These are phyloP conservation scores for Kodamaea neixiangensis DNA, from an alignment of 805 yeast species.

Conservation along the genomic window DNA sequence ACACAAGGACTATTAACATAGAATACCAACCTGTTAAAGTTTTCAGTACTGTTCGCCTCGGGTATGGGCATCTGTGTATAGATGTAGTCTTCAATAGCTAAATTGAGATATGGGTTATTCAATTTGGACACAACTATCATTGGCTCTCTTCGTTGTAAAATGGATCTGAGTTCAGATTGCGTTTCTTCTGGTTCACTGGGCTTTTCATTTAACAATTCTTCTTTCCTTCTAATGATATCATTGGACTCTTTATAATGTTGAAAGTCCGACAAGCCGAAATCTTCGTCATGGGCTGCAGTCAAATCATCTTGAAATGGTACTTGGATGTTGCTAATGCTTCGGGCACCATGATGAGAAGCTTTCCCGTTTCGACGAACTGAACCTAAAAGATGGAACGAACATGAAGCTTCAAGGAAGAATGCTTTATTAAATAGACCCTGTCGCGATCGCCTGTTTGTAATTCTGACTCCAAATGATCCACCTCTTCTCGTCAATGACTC, in stretches of 20 bases:
- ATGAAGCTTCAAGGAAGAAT: background rate
- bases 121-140: conserved; percentile 59
- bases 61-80: conserved; percentile 61
- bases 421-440: background rate
- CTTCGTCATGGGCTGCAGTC: conserved; percentile 33
- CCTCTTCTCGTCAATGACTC: background rate
- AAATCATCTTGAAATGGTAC: conserved; percentile 45
- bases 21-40: conserved; percentile 59
- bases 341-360: background rate
- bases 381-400: background rate
- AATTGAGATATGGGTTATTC: conserved; percentile 68
- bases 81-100: conserved; percentile 80
- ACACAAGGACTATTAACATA: conserved; percentile 82
- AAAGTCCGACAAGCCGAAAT: conserved; percentile 39
- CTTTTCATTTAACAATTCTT: background rate
- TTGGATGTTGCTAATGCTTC: conserved; percentile 15
- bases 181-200: background rate
- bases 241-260: conserved; percentile 39
- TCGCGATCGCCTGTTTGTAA: background rate
- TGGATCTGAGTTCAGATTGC: background rate
- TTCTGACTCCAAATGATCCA: background rate
- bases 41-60: background rate
- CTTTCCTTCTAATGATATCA: conserved; percentile 23
- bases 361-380: background rate
- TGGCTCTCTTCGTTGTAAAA: conserved; percentile 32